These are phyloP conservation scores for Trypanosoma brucei DNA, from an alignment of 208 protist species.

Conservation along the genomic window DNA sequence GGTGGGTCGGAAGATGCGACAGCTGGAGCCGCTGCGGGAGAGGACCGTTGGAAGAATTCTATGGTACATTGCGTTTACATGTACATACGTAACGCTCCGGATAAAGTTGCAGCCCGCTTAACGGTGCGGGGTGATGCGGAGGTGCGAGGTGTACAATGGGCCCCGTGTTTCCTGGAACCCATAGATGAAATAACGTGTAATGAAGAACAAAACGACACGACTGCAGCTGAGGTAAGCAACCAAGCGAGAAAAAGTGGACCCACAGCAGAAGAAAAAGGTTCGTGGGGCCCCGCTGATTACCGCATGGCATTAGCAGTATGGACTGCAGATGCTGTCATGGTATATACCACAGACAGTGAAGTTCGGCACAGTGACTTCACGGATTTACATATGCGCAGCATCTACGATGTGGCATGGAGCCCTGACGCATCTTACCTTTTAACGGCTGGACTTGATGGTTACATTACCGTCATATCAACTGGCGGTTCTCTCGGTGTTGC, in stretches of 20 bases:
- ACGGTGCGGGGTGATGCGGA: conserved; percentile 63
- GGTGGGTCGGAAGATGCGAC: background rate
- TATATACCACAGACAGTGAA: conserved; percentile 80
- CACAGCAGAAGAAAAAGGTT: conserved; percentile 16
- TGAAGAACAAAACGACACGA: background rate
- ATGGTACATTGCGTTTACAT: conserved; percentile 81
- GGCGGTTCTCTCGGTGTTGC: conserved; percentile 41
- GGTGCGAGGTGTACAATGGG: conserved; percentile 72
- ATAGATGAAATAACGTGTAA: conserved; percentile 3
- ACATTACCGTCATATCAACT: conserved; percentile 73
- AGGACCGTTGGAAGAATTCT: conserved; percentile 27
- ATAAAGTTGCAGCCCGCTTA: conserved; percentile 55
- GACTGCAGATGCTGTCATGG: conserved; percentile 78
- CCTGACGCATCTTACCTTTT: conserved; percentile 50
- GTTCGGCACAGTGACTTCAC: conserved; percentile 85
- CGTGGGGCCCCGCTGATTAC: conserved; percentile 78
- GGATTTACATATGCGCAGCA: conserved; percentile 85
- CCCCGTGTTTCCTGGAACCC: conserved; percentile 76
- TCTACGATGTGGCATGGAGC: conserved; percentile 83
- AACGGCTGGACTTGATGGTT: conserved; percentile 79
- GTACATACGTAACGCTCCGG: conserved; percentile 57
- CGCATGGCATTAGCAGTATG: conserved; percentile 82
- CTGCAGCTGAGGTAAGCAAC: too few relatives aligned
- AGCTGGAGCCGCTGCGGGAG: conserved; percentile 13
- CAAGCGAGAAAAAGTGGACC: background rate